Conservation (phyloP, 208 protist genomes). For the Trypanosoma platydactyli region DNA sequence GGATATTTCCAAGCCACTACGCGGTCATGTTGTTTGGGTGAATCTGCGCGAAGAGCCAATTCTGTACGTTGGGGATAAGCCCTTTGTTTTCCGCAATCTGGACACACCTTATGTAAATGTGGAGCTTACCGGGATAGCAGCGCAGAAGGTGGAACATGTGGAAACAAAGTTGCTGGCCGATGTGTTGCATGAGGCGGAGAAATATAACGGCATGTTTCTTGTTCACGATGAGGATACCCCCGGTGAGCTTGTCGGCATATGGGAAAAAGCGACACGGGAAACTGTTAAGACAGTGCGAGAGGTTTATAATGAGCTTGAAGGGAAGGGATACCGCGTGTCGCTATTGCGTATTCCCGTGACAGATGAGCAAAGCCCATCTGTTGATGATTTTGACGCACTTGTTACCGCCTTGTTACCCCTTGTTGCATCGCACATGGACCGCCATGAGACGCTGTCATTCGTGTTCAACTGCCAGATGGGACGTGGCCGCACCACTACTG, state of each 20-base stretch:
- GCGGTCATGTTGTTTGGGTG: constrained; percentile 85
- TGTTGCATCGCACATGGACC: constrained; percentile 71
- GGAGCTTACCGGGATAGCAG: constrained; percentile 86
- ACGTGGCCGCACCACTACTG: constrained; percentile 85
- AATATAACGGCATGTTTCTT: constrained; percentile 80
- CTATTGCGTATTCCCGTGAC: constrained; percentile 83
- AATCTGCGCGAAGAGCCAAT: constrained; percentile 89
- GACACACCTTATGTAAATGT: constrained; percentile 90
- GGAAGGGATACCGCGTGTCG: constrained; percentile 54
- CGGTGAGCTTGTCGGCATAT: constrained; percentile 83
- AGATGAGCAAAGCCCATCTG: constrained; percentile 84
- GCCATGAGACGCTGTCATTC: constrained; percentile 80
- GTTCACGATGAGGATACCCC: constrained; percentile 87
- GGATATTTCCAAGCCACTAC: constrained; percentile 64
- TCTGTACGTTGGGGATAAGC: constrained; percentile 84
- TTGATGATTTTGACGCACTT: constrained; percentile 78
- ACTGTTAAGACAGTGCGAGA: constrained; percentile 84
- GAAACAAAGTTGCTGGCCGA: constrained; percentile 71
- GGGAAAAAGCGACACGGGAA: constrained; percentile 62
- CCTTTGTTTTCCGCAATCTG: constrained; percentile 85
- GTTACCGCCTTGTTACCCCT: constrained; percentile 62
- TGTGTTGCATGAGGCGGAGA: constrained; percentile 72
- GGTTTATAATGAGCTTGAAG: constrained; percentile 68
- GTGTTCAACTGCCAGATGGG: constrained; percentile 93
- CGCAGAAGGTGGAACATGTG: constrained; percentile 81